These are phyloP conservation scores for Eucommia ulmoides DNA, from an alignment of 257 asterid species.

Conservation along the genomic window DNA sequence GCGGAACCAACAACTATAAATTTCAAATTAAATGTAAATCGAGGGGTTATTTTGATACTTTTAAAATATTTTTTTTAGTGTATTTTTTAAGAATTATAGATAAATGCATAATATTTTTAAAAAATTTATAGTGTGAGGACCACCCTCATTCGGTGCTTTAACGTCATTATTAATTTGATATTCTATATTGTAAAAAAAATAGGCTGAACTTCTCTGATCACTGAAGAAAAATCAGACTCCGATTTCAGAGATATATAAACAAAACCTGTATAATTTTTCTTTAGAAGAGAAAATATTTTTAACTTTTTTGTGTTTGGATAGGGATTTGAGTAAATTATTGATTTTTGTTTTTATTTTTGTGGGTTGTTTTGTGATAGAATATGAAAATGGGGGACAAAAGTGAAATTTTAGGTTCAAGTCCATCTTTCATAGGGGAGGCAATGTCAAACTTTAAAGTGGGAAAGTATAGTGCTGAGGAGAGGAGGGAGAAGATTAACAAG, in stretches of 20 bases:
- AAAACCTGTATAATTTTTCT: background rate
- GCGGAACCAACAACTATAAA: no score
- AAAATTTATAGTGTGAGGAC: no score
- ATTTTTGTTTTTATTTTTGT: background rate
- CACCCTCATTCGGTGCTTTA: no score
- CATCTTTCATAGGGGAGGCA: slow-evolving; percentile 53
- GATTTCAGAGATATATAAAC: background rate
- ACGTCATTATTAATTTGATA: no score
- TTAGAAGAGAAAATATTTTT: background rate
- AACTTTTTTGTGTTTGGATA: background rate
- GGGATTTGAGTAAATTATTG: no score
- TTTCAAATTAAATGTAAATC: no score
- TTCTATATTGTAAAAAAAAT: no score
- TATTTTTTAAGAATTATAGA: no score
- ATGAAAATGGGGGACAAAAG: slow-evolving; percentile 25
- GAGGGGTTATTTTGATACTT: no score
- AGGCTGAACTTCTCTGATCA: background rate
- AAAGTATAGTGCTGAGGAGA: slow-evolving; percentile 57
- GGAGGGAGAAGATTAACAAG: slow-evolving; percentile 64
- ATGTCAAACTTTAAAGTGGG: slow-evolving; percentile 56
- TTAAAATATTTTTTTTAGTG: no score
- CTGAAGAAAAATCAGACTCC: background rate
- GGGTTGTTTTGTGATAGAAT: slow-evolving; percentile 18
- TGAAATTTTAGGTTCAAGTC: slow-evolving; percentile 39
- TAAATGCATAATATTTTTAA: no score